Evolutionary conservation across 148 eudicot species (phyloP).

Genomic region (Vaccinium myrtillus): DNA sequence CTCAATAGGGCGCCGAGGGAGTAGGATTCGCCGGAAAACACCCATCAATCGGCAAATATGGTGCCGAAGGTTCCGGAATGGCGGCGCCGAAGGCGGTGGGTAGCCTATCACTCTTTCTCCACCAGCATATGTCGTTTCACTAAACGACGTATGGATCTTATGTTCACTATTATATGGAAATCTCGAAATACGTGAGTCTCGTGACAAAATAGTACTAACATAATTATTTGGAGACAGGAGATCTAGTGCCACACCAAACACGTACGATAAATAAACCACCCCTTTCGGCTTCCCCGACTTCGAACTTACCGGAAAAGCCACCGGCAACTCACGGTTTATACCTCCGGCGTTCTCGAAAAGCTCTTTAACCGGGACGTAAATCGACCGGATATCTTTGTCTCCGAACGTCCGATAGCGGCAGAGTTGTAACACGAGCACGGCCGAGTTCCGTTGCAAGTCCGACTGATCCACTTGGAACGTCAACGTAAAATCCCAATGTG

Average conservation of each 20-base stretch:
- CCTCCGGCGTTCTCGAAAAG: neutral
- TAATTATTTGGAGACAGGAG: no score
- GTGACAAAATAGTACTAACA: no score
- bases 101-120: neutral
- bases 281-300: slow-evolving; percentile 5
- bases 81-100: neutral
- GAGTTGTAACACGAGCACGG: slow-evolving; percentile 1
- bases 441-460: neutral
- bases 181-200: no score
- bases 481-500: neutral
- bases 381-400: neutral
- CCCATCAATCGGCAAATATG: neutral
- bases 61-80: neutral
- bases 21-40: neutral
- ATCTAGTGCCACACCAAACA: neutral
- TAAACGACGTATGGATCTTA: neutral
- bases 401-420: neutral
- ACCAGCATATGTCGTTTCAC: neutral
- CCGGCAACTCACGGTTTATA: neutral
- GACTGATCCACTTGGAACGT: neutral
- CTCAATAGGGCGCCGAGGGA: neutral
- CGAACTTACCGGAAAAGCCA: neutral
- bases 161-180: neutral
- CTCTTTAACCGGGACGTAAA: slow-evolving; percentile 8
- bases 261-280: neutral